Base-by-base conservation (phyloP, 306 rosid genomes). In the Cajanus cajan region DNA sequence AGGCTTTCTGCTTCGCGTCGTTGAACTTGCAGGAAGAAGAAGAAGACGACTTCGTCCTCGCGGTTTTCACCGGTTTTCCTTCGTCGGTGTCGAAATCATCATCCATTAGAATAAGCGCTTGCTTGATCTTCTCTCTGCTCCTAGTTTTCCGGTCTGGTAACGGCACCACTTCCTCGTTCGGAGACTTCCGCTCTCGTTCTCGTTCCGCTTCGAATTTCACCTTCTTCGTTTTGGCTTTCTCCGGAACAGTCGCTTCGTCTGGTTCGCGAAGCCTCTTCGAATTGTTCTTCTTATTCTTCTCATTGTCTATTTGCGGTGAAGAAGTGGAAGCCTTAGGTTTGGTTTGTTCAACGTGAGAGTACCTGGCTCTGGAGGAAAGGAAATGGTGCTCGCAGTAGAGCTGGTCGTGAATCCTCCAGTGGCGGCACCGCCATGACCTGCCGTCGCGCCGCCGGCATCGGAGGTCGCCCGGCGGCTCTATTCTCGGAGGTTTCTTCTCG, bases 331-430 rank as follows among this genome's bases (percentile, higher is more conserved):
- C 6, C 21, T 15, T 61, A 31, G 68, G 68, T 31, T 37, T 64
- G 7, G 18, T 45, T 6, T 45, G 40, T 62, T 62, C 10, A 19
- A 18, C 10, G 62, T 9, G 25, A 16, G 4, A 8, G 48, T 50
- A 65, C 55, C 4, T 24, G 7, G 68, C n/a, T 50, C 4, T 7
- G 21, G 0, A 8, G 3, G 16, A 7, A 15, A 76, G 58, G 75
- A n/a, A 78, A 16, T 78, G 82, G 0, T 5, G 8, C 76, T 78
- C 82, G 34, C 82, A 78, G 15, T 24, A 68, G 22, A 5, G 4
- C 15, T 54, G 12, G 10, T 25, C 24, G 1, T 78, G 82, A 41
- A 78, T 78, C 39, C 76, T 43, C 76, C 76, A 78, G 41, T 78
- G 82, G 2, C 0, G 0, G 58, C 76, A 78, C 43, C 36, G 82